Evolutionary conservation across 1,284 basidiomycete genomes (phyloP), one percentile per base, ranked within the genome.

Genomic region (Trichosporon coremiiforme): DNA sequence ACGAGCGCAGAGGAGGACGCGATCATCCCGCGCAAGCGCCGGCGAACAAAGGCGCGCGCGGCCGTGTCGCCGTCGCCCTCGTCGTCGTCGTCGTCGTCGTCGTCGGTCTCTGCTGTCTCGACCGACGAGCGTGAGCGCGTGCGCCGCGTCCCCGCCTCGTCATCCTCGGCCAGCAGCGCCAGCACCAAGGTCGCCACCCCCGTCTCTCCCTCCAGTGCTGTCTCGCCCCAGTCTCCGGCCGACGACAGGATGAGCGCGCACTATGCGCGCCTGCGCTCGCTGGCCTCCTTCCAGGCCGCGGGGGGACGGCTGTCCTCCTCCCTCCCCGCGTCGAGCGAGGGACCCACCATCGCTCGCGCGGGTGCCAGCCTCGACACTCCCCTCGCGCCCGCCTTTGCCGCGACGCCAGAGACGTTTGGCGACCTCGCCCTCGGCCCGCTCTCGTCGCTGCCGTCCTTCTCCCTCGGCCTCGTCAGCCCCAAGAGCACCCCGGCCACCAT

Each of bases 1-100:
- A 69, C 70, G 9, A 71, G 62, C 15, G 72, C 72, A 20, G 72
- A 73, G 66, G 72, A 73, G 68, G 72, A 73, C 31, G 72, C 72
- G 1, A 68, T 73, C 1, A 70, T 73, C 3, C 72, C 72, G 2
- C 72, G 72, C 66, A 73, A 73, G 66, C 70, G 72, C 20, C 68
- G 72, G 38, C 66, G 72, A 20, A 70, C 73, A 9, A 71, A 71
- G 71, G 50, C 50, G n/a, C 67, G 71, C 50, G 55, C 69, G 13
- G 38, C 65, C 29, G 68, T 53, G 63, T 47, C 38, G 41, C 60
- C 50, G 47, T 31, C 31, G 7, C 65, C 55, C 7, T 45, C 33
- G 31, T 63, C 35, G 20, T 38, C 29, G 36, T 45, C 33, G 31
- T 63, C 35, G 20, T 38, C 29, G 36, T 29, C 55, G 25, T 57